Conservation (phyloP, 164 flowering plant species). For the Aristolochia contorta region DNA sequence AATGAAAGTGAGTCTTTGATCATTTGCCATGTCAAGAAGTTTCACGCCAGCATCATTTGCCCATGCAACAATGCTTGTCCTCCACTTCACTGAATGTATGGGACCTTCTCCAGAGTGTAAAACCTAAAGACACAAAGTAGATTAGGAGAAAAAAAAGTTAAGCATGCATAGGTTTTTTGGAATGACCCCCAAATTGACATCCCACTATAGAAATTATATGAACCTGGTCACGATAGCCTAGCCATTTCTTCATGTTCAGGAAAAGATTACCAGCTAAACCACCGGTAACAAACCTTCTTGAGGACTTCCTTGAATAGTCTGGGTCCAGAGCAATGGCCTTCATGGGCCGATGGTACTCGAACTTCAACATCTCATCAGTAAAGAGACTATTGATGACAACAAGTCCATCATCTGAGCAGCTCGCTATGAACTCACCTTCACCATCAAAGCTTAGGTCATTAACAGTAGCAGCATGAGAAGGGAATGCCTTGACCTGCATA, state of each 20-base stretch:
- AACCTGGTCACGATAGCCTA: slow-evolving; percentile 93
- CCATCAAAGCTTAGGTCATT: slow-evolving; percentile 90
- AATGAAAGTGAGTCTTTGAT: slow-evolving; percentile 87
- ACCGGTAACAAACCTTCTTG: slow-evolving; percentile 92
- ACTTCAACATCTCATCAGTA: slow-evolving; percentile 76
- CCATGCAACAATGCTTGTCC: slow-evolving; percentile 91
- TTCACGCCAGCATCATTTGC: slow-evolving; percentile 98
- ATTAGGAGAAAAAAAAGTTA: background rate
- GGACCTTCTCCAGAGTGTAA: slow-evolving; percentile 99
- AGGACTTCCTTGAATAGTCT: slow-evolving; percentile 66
- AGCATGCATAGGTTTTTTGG: background rate
- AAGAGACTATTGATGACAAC: slow-evolving; percentile 87
- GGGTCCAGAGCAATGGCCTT: slow-evolving; percentile 94
- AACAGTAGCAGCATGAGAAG: slow-evolving; percentile 75
- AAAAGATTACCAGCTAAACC: slow-evolving; percentile 92
- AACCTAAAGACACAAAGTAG: slow-evolving; percentile 35
- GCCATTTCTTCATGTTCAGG: slow-evolving; percentile 78
- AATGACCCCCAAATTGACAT: slow-evolving; percentile 1
- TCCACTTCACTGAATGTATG: slow-evolving; percentile 94
- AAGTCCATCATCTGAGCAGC: slow-evolving; percentile 99
- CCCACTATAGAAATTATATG: slow-evolving; percentile 6
- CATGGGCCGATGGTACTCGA: slow-evolving; percentile 95
- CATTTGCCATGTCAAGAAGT: slow-evolving; percentile 86
- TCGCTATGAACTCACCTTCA: slow-evolving; percentile 91
- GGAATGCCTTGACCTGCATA: slow-evolving; percentile 76